Evolutionary conservation across 2,329 filamentous ascomycete genomes (phyloP).

Genomic region (Gremmenia infestans): DNA sequence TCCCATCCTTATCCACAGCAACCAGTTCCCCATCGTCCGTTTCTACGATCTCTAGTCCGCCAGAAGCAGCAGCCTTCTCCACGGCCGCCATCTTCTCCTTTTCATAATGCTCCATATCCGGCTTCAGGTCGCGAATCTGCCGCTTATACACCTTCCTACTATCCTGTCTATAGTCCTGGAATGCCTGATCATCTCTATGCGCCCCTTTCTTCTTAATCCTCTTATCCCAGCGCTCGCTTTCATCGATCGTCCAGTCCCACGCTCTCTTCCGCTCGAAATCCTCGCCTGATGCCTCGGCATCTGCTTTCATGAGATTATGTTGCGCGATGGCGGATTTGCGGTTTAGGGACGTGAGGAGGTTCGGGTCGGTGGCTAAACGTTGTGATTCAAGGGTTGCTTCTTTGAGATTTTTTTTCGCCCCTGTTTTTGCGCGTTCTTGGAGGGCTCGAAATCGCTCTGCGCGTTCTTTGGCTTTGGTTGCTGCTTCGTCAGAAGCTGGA

Average conservation of each 20-base stretch:
- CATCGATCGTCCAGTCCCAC: slow-evolving; percentile 98
- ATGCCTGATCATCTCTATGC: slow-evolving; percentile 79
- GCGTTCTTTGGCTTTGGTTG: slow-evolving; percentile 56
- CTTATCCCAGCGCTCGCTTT: slow-evolving; percentile 90
- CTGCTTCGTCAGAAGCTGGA: slow-evolving; percentile 29
- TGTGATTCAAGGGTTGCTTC: slow-evolving; percentile 81
- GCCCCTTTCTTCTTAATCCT: slow-evolving; percentile 79
- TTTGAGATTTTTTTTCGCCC: slow-evolving; percentile 69
- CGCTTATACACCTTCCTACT: slow-evolving; percentile 91
- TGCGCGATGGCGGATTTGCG: slow-evolving; percentile 83
- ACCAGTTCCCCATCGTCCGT: slow-evolving; percentile 93
- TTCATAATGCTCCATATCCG: slow-evolving; percentile 80
- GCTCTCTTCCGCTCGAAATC: slow-evolving; percentile 97
- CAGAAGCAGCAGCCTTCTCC: slow-evolving; percentile 76
- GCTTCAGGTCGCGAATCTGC: slow-evolving; percentile 71
- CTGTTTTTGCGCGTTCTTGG: slow-evolving; percentile 72
- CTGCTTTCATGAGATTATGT: slow-evolving; percentile 89
- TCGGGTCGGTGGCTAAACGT: slow-evolving; percentile 71
- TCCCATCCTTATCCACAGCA: slow-evolving; percentile 85
- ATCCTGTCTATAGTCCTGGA: slow-evolving; percentile 83
- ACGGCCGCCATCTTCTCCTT: slow-evolving; percentile 80
- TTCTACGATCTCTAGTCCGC: slow-evolving; percentile 88
- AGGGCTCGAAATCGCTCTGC: slow-evolving; percentile 82
- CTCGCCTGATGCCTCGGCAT: slow-evolving; percentile 76
- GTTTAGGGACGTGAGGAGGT: slow-evolving; percentile 70